Evolutionary conservation across 2,329 filamentous ascomycete genomes (phyloP), one percentile per base, ranked within the genome.

Genomic region (Colletotrichum truncatum): DNA sequence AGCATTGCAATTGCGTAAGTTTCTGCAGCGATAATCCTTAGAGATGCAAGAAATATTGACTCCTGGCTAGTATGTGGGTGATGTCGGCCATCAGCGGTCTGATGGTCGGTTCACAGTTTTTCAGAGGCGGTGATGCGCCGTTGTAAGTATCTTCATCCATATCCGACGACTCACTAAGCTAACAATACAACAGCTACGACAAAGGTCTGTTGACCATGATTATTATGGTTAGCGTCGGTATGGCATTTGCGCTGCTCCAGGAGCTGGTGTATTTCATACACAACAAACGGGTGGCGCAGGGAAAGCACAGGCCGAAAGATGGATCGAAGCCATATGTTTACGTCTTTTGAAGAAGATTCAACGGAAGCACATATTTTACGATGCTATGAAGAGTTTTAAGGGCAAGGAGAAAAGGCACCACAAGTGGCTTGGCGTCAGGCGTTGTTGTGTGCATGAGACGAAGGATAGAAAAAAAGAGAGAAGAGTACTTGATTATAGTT

Each of bases 31-130:
- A 4, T 8, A 9, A 18, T 34, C 4, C 6, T 25, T 30, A 18
- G 14, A 25, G 4, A 36, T 16, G 23, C 2, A 6, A 54, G 23
- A 16, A 34, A 8, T 10, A 39, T 36, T 6, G 4, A 61, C 67
- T 39, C 14, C 10, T 4, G 14, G 18, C 0, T 34, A 74, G 67
- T 1, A 78, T 81, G 80, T 79, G 76, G 77, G 83, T 85, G 2
- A 85, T 85, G 82, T 78, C 75, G n/a, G 82, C 83, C 3, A 85
- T 83, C 7, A 78, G 73, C 11, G 83, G 84, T 0, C 65, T 85
- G 56, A 84, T 85, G 82, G 80, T 79, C 0, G 83, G 84, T 0
- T 81, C 82, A 8, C 83, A 84, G 67, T 84, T 84, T 36, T 85
- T 84, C 57, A 77, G 78, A 21, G 76, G 70, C 1, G 70, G 74